Evolutionary conservation across 2,329 filamentous ascomycete species (phyloP).

Genomic region (Endoconidiophora polonica): DNA sequence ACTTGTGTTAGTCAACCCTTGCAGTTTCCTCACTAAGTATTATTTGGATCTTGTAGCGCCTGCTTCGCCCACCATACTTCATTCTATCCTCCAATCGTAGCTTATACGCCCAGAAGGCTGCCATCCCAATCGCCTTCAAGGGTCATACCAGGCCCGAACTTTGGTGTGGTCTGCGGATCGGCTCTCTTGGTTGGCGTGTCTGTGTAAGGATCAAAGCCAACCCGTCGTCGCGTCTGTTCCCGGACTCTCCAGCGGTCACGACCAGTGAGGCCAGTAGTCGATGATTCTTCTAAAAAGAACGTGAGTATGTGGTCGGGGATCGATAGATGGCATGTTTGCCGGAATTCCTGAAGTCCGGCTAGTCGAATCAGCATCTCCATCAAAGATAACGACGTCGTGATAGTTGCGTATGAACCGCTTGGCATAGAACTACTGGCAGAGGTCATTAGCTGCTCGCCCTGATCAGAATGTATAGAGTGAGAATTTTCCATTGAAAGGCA

Average conservation of each 20-base stretch:
- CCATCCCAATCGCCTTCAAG: neutral
- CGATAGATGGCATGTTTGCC: slow-evolving; percentile 74
- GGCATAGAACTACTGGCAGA: neutral
- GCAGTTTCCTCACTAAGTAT: no score
- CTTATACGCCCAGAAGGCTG: neutral
- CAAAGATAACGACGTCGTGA: slow-evolving; percentile 48
- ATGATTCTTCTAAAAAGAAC: slow-evolving; percentile 59
- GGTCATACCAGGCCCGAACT: neutral
- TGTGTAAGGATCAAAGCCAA: slow-evolving; percentile 41
- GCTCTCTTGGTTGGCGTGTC: slow-evolving; percentile 21
- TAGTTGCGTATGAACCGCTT: slow-evolving; percentile 16
- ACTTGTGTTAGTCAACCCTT: no score
- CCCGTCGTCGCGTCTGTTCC: slow-evolving; percentile 29
- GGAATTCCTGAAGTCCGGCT: slow-evolving; percentile 76
- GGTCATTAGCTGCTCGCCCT: slow-evolving; percentile 1
- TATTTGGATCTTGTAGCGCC: neutral
- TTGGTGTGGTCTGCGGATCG: neutral
- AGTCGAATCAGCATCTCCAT: slow-evolving; percentile 80
- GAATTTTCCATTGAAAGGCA: neutral
- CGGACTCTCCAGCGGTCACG: slow-evolving; percentile 28
- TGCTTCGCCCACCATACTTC: neutral
- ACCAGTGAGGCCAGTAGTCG: slow-evolving; percentile 32
- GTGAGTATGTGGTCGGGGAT: slow-evolving; percentile 79
- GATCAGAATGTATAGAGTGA: slow-evolving; percentile 13
- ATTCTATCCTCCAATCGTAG: no score